Conservation (phyloP, 2,329 filamentous ascomycete species). For the Paraphoma sp. region DNA sequence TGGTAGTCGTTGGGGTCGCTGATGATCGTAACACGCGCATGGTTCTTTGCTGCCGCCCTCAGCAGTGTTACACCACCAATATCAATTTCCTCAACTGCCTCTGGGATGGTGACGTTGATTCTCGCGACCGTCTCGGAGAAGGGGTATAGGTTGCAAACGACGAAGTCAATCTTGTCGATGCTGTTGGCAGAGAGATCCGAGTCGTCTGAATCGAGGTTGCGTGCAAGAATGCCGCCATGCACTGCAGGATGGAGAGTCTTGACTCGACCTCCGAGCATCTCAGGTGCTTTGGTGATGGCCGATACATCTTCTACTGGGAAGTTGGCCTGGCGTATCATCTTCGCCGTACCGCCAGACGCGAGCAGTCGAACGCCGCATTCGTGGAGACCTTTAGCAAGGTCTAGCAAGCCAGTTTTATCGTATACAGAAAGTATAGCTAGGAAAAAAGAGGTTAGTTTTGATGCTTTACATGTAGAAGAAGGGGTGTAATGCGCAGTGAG, state of each 20-base stretch:
- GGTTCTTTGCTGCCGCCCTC: slow-evolving; percentile 97
- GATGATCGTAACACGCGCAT: slow-evolving; percentile 91
- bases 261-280: slow-evolving; percentile 91
- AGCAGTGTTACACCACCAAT: slow-evolving; percentile 95
- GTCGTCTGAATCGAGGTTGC: slow-evolving; percentile 92
- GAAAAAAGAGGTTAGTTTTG: no score
- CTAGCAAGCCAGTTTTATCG: slow-evolving; percentile 80
- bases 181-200: slow-evolving; percentile 75
- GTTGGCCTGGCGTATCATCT: slow-evolving; percentile 94
- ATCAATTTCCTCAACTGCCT: slow-evolving; percentile 98
- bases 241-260: slow-evolving; percentile 98
- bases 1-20: slow-evolving; percentile 94
- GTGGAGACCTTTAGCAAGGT: slow-evolving; percentile 48
- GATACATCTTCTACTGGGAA: slow-evolving; percentile 98
- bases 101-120: slow-evolving; percentile 93
- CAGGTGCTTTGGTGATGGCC: slow-evolving; percentile 90
- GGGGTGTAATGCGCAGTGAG: no score
- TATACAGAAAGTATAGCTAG: slow-evolving; percentile 94
- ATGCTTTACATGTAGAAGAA: no score
- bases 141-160: slow-evolving; percentile 94
- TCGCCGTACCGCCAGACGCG: slow-evolving; percentile 92
- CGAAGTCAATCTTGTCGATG: slow-evolving; percentile 52
- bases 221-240: slow-evolving; percentile 83
- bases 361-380: slow-evolving; percentile 65
- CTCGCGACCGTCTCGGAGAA: slow-evolving; percentile 99